Evolutionary conservation across 106 monocot species (phyloP).

Genomic region (Posidonia australis): DNA sequence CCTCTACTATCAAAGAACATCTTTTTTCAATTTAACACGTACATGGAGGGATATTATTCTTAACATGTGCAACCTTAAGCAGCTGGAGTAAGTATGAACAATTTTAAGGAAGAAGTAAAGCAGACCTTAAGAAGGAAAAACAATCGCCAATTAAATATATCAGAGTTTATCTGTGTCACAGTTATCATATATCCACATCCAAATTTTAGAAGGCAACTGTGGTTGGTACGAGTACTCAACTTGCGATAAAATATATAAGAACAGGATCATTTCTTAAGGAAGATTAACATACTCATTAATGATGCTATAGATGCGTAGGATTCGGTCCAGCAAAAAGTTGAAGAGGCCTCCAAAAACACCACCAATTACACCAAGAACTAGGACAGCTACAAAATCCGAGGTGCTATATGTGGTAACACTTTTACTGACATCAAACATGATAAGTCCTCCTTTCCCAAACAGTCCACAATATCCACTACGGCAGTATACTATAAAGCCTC

Average conservation of each 20-base stretch:
- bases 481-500: slow-evolving; percentile 65
- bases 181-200: not conserved
- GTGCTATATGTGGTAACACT: slow-evolving; percentile 40
- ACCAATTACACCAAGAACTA: slow-evolving; percentile 71
- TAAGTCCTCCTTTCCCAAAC: slow-evolving; percentile 87
- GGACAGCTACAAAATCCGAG: slow-evolving; percentile 49
- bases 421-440: slow-evolving; percentile 91
- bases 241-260: not conserved
- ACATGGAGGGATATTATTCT: no score
- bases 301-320: slow-evolving; percentile 67
- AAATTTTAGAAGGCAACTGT: slow-evolving; percentile 2
- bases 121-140: not conserved
- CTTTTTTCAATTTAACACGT: no score
- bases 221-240: not conserved
- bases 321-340: slow-evolving; percentile 67
- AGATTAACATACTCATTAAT: slow-evolving; percentile 69
- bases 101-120: not conserved
- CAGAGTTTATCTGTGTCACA: not conserved
- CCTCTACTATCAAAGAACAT: no score
- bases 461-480: slow-evolving; percentile 80
- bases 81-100: no score
- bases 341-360: slow-evolving; percentile 77
- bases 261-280: not conserved
- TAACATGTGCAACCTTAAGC: no score
- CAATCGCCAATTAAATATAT: no score